Base-by-base conservation (phyloP, 2,329 filamentous ascomycete genomes). In the Sphaerulina musiva region DNA sequence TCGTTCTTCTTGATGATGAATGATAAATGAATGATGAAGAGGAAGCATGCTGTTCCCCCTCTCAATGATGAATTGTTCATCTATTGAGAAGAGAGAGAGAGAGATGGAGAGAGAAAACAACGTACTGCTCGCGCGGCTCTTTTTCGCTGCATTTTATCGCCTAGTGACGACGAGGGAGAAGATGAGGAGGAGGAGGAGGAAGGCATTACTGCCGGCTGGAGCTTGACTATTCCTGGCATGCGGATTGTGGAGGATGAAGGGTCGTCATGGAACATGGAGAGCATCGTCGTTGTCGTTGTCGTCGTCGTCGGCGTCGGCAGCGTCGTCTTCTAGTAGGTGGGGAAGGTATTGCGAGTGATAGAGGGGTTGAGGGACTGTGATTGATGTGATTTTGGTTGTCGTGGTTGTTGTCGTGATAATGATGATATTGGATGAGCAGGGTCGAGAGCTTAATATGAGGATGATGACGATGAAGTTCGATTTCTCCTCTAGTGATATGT, bases 71-170 rank as follows among this genome's bases (percentile, higher is more conserved):
- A 9, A 29, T 23, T 20, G n/a, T n/a, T n/a, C n/a, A n/a, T n/a
- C n/a, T n/a, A n/a, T n/a, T n/a, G n/a, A n/a, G n/a, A n/a, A n/a
- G n/a, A n/a, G n/a, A n/a, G n/a, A n/a, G n/a, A n/a, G n/a, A n/a
- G n/a, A n/a, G n/a, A n/a, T n/a, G n/a, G n/a, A n/a, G n/a, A n/a
- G 41, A 44, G 5, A 9, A 26, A 26, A 9, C 14, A 26, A 51
- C 55, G 45, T 56, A 61, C 56, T 26, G 59, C 59, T 56, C 57
- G 44, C 5, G 59, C 53, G 11, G 57, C 57, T 29, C 59, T 47
- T 50, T 57, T 61, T 23, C 59, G 49, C 32, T 51, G 50, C 17
- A 59, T 40, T 41, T 48, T 55, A n/a, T 46, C 43, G 11, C 51
- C 48, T 12, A 45, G 9, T 6, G 34, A 2, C 7, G 31, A 7